Base-by-base conservation (phyloP, 2,329 filamentous ascomycete species). In the Colletotrichum tamarilloi region DNA sequence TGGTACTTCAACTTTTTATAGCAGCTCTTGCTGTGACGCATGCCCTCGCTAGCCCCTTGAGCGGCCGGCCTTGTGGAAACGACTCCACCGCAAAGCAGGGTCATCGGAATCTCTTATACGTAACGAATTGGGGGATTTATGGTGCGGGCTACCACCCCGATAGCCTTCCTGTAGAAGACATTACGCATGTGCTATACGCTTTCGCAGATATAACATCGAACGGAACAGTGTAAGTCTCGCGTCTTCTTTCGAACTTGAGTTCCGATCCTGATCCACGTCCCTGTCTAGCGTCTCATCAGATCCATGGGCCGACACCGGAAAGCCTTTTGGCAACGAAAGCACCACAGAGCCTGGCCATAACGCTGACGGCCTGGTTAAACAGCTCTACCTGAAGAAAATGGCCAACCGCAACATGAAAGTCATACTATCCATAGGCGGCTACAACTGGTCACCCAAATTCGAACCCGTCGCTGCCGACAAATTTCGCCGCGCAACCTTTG, bases 371-470 rank as follows among this genome's bases (percentile, higher is more conserved):
- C 93, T 92, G 79, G 82, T 94, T 65, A 97, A 97, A 84, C 94
- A 97, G 78, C 85, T 97, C 0, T 94, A 90, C 80, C 83, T 94
- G 7, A 86, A 95, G 55, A 97, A 97, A 84, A 92, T 95, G 82
- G 82, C 87, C 72, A 92, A 97, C 81, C 91, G 94, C 19, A 89
- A 94, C 63, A 81, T 97, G 67, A 97, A 97, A 80, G 87, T 93
- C 1, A 85, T 97, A 22, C 87, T 97, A 3, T 93, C 91, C 58
- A 94, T 98, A 75, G 95, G 95, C 59, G 95, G 95, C 30, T 97
- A 93, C 93, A 95, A 93, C 0, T 97, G 94, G 82, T 95, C 93
- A 1, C 84, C 88, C 76, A 94, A 94, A 80, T 96, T 97, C 79
- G 86, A 93, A 0, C 85, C 85, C 1, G 91, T 92, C 0, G 90